Evolutionary conservation across 768 basidiomycete species (phyloP), one percentile per base, ranked within the genome.

Genomic region (Kwoniella shandongensis): DNA sequence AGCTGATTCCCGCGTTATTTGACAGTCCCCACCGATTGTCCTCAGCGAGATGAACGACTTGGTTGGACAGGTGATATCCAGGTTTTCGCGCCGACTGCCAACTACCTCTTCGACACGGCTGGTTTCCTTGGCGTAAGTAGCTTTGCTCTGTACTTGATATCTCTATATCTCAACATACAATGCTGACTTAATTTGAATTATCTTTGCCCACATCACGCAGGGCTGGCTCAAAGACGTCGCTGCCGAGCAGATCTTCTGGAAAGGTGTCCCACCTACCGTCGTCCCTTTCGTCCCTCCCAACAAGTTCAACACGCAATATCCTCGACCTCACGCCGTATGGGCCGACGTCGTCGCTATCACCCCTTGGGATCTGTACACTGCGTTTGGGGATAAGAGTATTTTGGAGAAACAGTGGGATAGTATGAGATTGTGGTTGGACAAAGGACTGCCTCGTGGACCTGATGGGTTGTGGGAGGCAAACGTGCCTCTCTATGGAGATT

Each of bases 1-100:
- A n/a, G 20, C 44, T 46, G 7, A 30, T 41, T 29, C n/a, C 23
- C 23, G n/a, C 40, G 15, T 41, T 13, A 32, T 32, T 13, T 15
- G 20, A 4, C 20, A 30, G 51, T 75, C 5, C 74, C 74, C 2
- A 75, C 70, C 22, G 74, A 75, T 46, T 75, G 74, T 57, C 74
- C 74, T 17, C 74, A 75, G 58, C 67, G 74, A 6, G 72, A 75
- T 53, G 74, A 75, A 47, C 61, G 74, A 26, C 61, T 75, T 15
- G 74, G 74, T 18, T 75, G 74, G 74, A 75, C 74, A 1, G 74
- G 74, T 15, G 74, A 75, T 48, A 60, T 75, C 15, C 72, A 73
- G 45, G 70, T 70, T 4, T 75, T 73, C 58, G 65, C 70, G 8
- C 52, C 61, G 11, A 73, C 74, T 12, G 70, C 71, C 11, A 62